These are phyloP conservation scores for Arthrobotrys entomopaga DNA, from an alignment of 2,329 filamentous ascomycete species.

Conservation along the genomic window DNA sequence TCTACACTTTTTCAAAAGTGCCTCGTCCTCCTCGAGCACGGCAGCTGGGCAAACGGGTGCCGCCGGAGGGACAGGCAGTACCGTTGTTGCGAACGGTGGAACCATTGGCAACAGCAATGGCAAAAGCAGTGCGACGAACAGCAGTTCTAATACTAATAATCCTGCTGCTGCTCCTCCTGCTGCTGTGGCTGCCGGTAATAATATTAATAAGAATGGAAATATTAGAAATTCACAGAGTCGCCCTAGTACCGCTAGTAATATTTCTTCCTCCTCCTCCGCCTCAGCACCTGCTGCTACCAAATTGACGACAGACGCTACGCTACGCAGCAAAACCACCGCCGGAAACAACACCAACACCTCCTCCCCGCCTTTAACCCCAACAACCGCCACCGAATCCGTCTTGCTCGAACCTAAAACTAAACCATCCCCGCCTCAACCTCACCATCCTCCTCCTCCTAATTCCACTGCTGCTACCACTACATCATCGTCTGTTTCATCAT, in stretches of 20 bases:
- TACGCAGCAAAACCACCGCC: slow-evolving; percentile 8
- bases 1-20: slow-evolving; percentile 54
- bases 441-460: slow-evolving; percentile 13
- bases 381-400: slow-evolving; percentile 50
- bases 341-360: slow-evolving; percentile 26
- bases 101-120: slow-evolving; percentile 30
- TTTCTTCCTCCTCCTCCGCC: background rate
- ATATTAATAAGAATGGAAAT: background rate
- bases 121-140: slow-evolving; percentile 9
- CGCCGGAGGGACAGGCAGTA: slow-evolving; percentile 10
- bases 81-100: background rate
- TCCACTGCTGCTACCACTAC: slow-evolving; percentile 12
- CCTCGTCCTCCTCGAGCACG: slow-evolving; percentile 41
- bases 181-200: background rate
- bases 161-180: background rate
- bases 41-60: slow-evolving; percentile 31
- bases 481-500: slow-evolving; percentile 30
- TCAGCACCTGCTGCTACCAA: slow-evolving; percentile 4
- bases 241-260: slow-evolving; percentile 1
- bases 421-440: slow-evolving; percentile 40
- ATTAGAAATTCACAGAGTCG: no score
- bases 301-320: slow-evolving; percentile 27
- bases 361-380: slow-evolving; percentile 55
- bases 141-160: slow-evolving; percentile 9
- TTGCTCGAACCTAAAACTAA: slow-evolving; percentile 27